These are phyloP conservation scores for Globisporangium carolinianum DNA, from an alignment of 352 stramenopile genomes.

Conservation along the genomic window DNA sequence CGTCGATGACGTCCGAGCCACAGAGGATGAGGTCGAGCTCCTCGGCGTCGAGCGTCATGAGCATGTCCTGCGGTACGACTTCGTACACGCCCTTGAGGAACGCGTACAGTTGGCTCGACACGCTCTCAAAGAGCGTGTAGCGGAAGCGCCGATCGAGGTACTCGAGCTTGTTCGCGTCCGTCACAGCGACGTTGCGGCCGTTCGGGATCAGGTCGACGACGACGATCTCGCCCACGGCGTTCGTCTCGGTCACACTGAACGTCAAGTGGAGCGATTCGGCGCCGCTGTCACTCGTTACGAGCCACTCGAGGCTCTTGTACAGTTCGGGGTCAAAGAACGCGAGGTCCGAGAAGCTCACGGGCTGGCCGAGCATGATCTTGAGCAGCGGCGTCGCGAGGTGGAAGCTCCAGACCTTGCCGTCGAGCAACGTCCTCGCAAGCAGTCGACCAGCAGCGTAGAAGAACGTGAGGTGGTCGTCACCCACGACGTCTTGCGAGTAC, in stretches of 20 bases:
- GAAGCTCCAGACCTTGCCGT: conserved; percentile 89
- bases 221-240: conserved; percentile 10
- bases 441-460: conserved; percentile 56
- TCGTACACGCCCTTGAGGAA: conserved; percentile 93
- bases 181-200: conserved; percentile 54
- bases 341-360: conserved; percentile 81
- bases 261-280: conserved; percentile 26
- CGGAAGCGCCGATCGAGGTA: conserved; percentile 86
- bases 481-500: conserved; percentile 37
- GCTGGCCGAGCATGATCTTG: conserved; percentile 96
- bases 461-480: conserved; percentile 54
- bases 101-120: conserved; percentile 60
- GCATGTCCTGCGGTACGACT: conserved; percentile 77
- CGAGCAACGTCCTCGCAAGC: conserved; percentile 55
- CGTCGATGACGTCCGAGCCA: conserved; percentile 24
- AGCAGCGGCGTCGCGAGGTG: conserved; percentile 94
- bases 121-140: conserved; percentile 87
- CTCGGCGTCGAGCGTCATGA: conserved; percentile 94
- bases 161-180: conserved; percentile 87
- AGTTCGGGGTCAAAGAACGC: conserved; percentile 33
- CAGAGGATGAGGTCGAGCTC: conserved; percentile 96
- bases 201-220: conserved; percentile 21
- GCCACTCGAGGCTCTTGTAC: conserved; percentile 45
- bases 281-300: conserved; percentile 29
- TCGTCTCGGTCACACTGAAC: conserved; percentile 25